A percentile compares a stretch with the other conserved stretches of the same genome.
phyloP scores from a whole-genome alignment of 495 filamentous ascomycete species.

The Hypoxylon fuscum region DNA sequence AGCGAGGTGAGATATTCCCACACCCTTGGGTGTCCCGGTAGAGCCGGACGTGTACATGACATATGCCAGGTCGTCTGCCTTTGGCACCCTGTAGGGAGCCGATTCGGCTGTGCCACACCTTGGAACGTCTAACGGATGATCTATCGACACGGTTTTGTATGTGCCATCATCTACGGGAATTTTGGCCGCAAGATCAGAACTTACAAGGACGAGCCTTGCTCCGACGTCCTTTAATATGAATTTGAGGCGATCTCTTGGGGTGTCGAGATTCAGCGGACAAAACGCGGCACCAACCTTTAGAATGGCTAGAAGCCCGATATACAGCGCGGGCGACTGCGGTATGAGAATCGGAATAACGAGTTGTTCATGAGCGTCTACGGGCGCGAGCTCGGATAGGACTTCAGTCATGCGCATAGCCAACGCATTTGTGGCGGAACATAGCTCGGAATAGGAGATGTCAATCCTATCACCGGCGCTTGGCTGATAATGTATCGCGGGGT shows the following conservation, averaged over 20 bases:
- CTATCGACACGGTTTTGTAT: slow-evolving; percentile 40
- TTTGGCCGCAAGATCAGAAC: slow-evolving; percentile 44
- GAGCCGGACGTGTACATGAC: slow-evolving; percentile 93
- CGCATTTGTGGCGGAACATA: slow-evolving; percentile 64
- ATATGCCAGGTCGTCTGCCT: slow-evolving; percentile 70
- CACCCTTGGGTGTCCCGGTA: slow-evolving; percentile 89
- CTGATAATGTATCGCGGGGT: slow-evolving; percentile 69
- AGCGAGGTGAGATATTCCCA: slow-evolving; percentile 77
- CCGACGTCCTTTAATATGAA: slow-evolving; percentile 77
- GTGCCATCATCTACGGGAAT: slow-evolving; percentile 35
- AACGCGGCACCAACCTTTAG: slow-evolving; percentile 82
- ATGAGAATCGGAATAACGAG: slow-evolving; percentile 76
- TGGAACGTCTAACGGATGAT: slow-evolving; percentile 13
- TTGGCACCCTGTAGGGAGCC: slow-evolving; percentile 14
- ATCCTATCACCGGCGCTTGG: slow-evolving; percentile 52
- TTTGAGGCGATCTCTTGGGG: slow-evolving; percentile 73
- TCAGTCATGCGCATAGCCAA: slow-evolving; percentile 60
- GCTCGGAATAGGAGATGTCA: slow-evolving; percentile 63
- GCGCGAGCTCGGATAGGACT: slow-evolving; percentile 26
- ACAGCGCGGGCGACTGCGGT: slow-evolving; percentile 74
- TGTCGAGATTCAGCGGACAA: slow-evolving; percentile 77
- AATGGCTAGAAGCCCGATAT: slow-evolving; percentile 74
- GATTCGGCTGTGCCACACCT: neutral
- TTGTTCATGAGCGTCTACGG: slow-evolving; percentile 23
- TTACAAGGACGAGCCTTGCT: slow-evolving; percentile 65